Evolutionary conservation across 768 basidiomycete genomes (phyloP).

Genomic region (Termitomyces sp.): DNA sequence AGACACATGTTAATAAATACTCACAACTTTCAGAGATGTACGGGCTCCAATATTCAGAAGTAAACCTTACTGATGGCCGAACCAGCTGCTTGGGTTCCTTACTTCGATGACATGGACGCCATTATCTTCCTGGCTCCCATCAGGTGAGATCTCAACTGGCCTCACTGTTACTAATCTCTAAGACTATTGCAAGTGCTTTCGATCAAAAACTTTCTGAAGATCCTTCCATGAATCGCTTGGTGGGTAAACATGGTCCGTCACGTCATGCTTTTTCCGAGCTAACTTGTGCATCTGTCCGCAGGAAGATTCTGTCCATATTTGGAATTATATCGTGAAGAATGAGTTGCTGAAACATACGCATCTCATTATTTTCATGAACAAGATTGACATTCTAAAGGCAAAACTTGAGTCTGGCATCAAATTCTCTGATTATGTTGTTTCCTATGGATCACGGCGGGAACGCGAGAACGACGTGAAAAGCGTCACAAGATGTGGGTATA

Average conservation of each 20-base stretch:
- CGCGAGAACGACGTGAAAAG: constrained; percentile 60
- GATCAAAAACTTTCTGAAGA: constrained; percentile 72
- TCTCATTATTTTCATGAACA: constrained; percentile 80
- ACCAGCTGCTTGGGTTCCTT: constrained; percentile 55
- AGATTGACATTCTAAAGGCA: constrained; percentile 69
- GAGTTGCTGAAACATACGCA: constrained; percentile 69
- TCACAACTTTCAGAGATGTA: constrained; percentile 17
- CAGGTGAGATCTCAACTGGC: constrained; percentile 30
- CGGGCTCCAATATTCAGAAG: not conserved
- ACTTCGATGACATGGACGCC: constrained; percentile 70
- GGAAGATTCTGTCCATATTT: constrained; percentile 78
- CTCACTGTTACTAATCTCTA: constrained; percentile 1
- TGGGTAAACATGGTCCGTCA: constrained; percentile 18
- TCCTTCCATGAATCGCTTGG: constrained; percentile 59
- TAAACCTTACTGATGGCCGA: not conserved
- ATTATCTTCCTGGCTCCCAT: constrained; percentile 74
- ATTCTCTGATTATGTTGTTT: constrained; percentile 67
- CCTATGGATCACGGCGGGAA: constrained; percentile 57
- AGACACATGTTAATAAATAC: not conserved
- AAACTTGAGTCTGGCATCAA: constrained; percentile 67
- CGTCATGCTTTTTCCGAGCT: not conserved
- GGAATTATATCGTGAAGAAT: constrained; percentile 73
- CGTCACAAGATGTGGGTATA: constrained; percentile 59
- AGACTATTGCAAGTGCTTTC: constrained; percentile 43
- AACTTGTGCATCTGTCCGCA: constrained; percentile 23